Conservation (phyloP, 768 basidiomycete genomes). For the Brasilioporus rufonigricans region DNA sequence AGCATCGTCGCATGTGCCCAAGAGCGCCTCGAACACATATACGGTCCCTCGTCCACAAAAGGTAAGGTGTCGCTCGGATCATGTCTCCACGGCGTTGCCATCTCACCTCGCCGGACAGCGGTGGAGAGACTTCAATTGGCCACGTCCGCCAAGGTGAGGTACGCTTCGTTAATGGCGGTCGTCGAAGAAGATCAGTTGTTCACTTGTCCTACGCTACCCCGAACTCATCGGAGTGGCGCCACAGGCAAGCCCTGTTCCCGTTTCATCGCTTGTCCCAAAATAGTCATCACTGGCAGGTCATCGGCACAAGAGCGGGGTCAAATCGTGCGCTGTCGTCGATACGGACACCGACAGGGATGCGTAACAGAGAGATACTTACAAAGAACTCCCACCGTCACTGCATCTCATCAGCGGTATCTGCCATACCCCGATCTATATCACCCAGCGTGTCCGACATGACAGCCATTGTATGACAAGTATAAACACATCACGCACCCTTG, state of each 20-base stretch:
- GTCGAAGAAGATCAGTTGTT: constrained; percentile 18
- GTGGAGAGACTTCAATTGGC: constrained; percentile 12
- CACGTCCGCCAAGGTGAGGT: constrained; percentile 16
- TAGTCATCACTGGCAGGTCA: background rate
- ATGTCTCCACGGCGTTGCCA: background rate
- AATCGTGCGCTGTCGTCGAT: constrained; percentile 5
- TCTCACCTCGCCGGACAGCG: constrained; percentile 12
- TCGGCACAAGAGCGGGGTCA: background rate
- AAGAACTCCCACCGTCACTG: constrained; percentile 9
- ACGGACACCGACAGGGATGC: constrained; percentile 9
- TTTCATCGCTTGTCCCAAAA: background rate
- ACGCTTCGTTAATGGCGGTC: background rate
- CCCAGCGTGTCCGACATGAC: background rate
- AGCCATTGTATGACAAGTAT: background rate
- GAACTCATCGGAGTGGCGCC: constrained; percentile 5
- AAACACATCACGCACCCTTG: background rate
- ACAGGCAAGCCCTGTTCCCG: background rate
- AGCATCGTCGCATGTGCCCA: constrained; percentile 26
- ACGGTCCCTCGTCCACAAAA: constrained; percentile 21
- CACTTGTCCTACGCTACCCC: constrained; percentile 12
- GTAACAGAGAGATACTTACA: background rate
- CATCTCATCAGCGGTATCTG: background rate
- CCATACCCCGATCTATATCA: background rate
- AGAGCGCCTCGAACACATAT: constrained; percentile 31
- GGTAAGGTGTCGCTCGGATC: constrained; percentile 5